These are phyloP conservation scores for Hygrophila difformis DNA, from an alignment of 257 asterid genomes.

Conservation along the genomic window DNA sequence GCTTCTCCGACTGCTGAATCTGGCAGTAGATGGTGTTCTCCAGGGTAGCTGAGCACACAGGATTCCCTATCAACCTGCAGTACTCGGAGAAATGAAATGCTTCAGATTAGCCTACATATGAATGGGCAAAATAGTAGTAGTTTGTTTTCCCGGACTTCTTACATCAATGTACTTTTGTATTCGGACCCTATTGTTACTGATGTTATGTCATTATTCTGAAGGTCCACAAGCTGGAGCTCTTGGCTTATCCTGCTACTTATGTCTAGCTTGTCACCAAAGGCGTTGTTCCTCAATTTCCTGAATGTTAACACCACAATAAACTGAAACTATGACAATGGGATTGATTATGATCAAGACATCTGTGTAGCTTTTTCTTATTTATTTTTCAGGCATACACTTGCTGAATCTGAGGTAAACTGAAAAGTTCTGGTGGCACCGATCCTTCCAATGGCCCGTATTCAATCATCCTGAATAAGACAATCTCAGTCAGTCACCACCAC, in stretches of 20 bases:
- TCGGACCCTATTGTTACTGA: constrained; percentile 75
- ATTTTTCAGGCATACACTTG: constrained; percentile 78
- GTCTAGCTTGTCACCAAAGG: constrained; percentile 58
- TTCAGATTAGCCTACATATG: too few relatives aligned
- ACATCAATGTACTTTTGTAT: constrained; percentile 69
- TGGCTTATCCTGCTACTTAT: constrained; percentile 53
- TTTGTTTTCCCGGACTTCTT: too few relatives aligned
- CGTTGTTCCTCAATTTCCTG: constrained; percentile 85
- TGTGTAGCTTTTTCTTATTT: neutral
- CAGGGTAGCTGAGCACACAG: constrained; percentile 60
- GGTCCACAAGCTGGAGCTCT: constrained; percentile 72
- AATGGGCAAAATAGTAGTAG: too few relatives aligned
- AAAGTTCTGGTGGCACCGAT: constrained; percentile 50
- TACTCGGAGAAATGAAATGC: constrained; percentile 8
- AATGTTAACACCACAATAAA: too few relatives aligned
- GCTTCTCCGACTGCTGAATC: constrained; percentile 51
- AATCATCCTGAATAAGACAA: constrained; percentile 42
- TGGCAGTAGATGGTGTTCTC: constrained; percentile 78
- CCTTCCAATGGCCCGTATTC: constrained; percentile 83
- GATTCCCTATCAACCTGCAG: constrained; percentile 82
- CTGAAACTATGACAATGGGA: neutral
- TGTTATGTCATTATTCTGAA: constrained; percentile 66
- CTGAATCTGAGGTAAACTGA: constrained; percentile 71
- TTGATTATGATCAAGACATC: neutral
- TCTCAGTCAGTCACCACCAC: constrained; percentile 1